These are phyloP conservation scores for Dactylella cylindrospora DNA, from an alignment of 2,329 filamentous ascomycete species.

Conservation along the genomic window DNA sequence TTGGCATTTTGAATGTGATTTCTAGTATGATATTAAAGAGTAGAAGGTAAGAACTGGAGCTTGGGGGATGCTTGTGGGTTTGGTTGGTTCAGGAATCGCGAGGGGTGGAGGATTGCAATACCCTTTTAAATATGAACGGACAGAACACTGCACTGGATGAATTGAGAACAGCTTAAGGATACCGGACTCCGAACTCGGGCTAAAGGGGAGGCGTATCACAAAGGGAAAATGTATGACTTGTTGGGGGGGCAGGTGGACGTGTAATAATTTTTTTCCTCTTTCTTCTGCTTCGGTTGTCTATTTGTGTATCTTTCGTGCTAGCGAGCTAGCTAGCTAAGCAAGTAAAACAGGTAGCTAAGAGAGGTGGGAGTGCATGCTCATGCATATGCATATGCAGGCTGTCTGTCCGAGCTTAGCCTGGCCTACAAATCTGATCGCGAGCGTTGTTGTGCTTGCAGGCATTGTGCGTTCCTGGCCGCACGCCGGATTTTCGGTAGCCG, in stretches of 20 bases:
- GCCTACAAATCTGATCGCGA: not conserved
- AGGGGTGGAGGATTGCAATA: not conserved
- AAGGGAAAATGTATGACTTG: constrained; percentile 19
- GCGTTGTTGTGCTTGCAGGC: constrained; percentile 3
- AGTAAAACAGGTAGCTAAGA: no score
- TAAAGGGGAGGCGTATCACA: constrained; percentile 22
- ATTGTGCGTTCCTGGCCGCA: no score
- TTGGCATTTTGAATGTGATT: constrained; percentile 13
- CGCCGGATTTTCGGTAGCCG: constrained; percentile 44
- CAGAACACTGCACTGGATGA: not conserved
- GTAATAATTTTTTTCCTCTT: no score
- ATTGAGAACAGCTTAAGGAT: constrained; percentile 3
- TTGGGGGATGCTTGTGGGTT: constrained; percentile 8
- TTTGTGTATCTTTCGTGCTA: no score
- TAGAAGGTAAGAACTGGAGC: constrained; percentile 11
- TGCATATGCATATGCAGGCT: no score
- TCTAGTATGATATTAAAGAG: not conserved
- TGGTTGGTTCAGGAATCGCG: constrained; percentile 10
- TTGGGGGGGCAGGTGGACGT: no score
- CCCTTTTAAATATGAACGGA: constrained; percentile 10
- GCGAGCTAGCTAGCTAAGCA: no score
- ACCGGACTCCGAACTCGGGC: constrained; percentile 40
- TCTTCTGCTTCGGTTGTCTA: no score
- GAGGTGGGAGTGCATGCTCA: no score
- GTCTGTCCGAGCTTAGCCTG: no score